These are phyloP conservation scores for Colletotrichum sp. DNA, from an alignment of 2,329 filamentous ascomycete species.

Conservation along the genomic window DNA sequence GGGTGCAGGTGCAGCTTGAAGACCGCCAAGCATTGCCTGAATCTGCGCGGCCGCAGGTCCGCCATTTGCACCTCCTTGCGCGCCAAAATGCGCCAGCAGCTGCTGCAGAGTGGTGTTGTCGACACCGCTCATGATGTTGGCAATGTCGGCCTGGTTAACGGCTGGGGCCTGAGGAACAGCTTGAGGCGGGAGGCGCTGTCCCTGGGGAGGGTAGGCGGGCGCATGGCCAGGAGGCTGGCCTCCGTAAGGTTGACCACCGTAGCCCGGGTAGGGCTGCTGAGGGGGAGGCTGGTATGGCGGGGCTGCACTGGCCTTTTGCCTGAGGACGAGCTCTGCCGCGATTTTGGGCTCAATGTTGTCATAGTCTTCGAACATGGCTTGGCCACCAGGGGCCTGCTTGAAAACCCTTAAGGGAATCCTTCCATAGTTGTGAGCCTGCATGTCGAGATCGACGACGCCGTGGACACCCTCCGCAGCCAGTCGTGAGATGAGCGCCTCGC, in stretches of 20 bases:
- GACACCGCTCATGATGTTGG: slow-evolving; percentile 69
- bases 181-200: slow-evolving; percentile 23
- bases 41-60: slow-evolving; percentile 37
- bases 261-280: slow-evolving; percentile 25
- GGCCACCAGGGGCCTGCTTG: slow-evolving; percentile 75
- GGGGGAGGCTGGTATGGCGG: slow-evolving; percentile 26
- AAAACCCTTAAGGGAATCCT: slow-evolving; percentile 87
- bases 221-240: slow-evolving; percentile 16
- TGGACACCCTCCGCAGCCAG: slow-evolving; percentile 90
- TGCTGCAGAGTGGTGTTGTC: slow-evolving; percentile 75
- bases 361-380: slow-evolving; percentile 87
- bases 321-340: slow-evolving; percentile 80
- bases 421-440: slow-evolving; percentile 69
- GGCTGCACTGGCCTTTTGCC: slow-evolving; percentile 60
- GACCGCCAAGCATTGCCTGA: slow-evolving; percentile 49
- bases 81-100: slow-evolving; percentile 58
- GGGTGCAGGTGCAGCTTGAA: slow-evolving; percentile 26
- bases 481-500: slow-evolving; percentile 75
- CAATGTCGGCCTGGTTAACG: slow-evolving; percentile 55
- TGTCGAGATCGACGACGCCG: slow-evolving; percentile 80
- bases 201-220: slow-evolving; percentile 6
- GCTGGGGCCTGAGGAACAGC: slow-evolving; percentile 26
- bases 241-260: slow-evolving; percentile 34
- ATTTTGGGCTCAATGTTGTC: slow-evolving; percentile 79
- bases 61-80: slow-evolving; percentile 23